Base-by-base conservation (phyloP, 305 asterid genomes). In the Solanum hybrid region DNA sequence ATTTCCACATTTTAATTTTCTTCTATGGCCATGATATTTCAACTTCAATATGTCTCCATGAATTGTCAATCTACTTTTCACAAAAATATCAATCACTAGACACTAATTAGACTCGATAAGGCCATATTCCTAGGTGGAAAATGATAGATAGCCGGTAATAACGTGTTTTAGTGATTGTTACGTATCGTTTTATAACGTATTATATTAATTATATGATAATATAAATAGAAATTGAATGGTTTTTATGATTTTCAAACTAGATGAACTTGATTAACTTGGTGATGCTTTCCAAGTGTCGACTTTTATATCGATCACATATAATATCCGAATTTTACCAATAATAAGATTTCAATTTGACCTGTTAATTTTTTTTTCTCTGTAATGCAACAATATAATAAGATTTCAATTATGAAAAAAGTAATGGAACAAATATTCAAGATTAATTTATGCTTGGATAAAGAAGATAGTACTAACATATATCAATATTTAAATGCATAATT, bases 1-100 rank as follows among this genome's bases (percentile, higher is more conserved):
- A 91, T 78, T 69, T 90, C 90, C 90, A 93, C 89, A 89, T 51
- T 37, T 72, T 75, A 79, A 84, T 75, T 66, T 87, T 56, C 72
- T 79, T 29, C 71, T 22, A n/a, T 32, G 22, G 34, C 37, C 6
- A 24, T 46, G 31, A 76, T 37, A 20, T 14, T 73, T 38, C 22
- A 26, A 81, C 26, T 16, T 42, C 27, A 27, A 82, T 14, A 80
- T 26, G 71, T 27, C 6, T 82, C 38, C 27, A 46, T 46, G 37
- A 82, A 82, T 82, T 82, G 72, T 46, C 72, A 14, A 42, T 42
- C 17, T 27, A 8, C 27, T 82, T 29, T 38, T 10, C 64, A 11
- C 35, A 38, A 38, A 38, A 38, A 80, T 80, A 80, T 24, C 66
- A 38, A 79, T 42, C 35, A 38, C 35, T 40, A 40, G 46, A 40